Evolutionary conservation across 2,329 filamentous ascomycete species (phyloP).

Genomic region (Epichloe hybrida): DNA sequence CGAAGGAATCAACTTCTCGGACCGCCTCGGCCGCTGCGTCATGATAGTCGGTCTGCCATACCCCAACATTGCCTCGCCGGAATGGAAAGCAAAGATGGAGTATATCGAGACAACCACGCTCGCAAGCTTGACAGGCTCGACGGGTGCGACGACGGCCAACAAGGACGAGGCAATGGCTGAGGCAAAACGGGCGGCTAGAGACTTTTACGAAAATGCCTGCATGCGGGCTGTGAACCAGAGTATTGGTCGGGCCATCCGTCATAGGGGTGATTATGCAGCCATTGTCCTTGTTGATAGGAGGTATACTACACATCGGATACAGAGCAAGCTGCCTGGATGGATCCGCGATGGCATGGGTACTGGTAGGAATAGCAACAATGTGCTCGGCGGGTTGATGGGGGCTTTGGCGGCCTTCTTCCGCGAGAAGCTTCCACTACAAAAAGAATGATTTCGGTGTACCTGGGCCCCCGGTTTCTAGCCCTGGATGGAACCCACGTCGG

Average conservation of each 20-base stretch:
- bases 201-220: constrained; percentile 88
- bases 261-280: constrained; percentile 76
- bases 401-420: constrained; percentile 44
- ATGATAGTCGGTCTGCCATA: constrained; percentile 88
- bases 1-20: constrained; percentile 96
- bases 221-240: constrained; percentile 97
- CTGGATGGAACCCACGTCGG: neutral
- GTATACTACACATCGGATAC: constrained; percentile 62
- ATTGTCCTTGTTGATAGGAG: constrained; percentile 76
- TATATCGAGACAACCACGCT: constrained; percentile 58
- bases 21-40: constrained; percentile 76
- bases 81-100: constrained; percentile 86
- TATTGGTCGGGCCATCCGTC: constrained; percentile 82
- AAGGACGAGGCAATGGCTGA: constrained; percentile 14
- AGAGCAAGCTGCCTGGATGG: constrained; percentile 75
- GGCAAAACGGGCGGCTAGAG: constrained; percentile 48
- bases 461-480: neutral
- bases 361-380: constrained; percentile 22
- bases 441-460: neutral
- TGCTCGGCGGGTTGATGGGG: constrained; percentile 45
- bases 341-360: constrained; percentile 60
- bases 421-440: constrained; percentile 24
- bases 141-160: constrained; percentile 8
- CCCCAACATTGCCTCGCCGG: constrained; percentile 74
- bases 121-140: constrained; percentile 17